Conservation (phyloP, 148 eudicot genomes). For the Persicaria maculosa region DNA sequence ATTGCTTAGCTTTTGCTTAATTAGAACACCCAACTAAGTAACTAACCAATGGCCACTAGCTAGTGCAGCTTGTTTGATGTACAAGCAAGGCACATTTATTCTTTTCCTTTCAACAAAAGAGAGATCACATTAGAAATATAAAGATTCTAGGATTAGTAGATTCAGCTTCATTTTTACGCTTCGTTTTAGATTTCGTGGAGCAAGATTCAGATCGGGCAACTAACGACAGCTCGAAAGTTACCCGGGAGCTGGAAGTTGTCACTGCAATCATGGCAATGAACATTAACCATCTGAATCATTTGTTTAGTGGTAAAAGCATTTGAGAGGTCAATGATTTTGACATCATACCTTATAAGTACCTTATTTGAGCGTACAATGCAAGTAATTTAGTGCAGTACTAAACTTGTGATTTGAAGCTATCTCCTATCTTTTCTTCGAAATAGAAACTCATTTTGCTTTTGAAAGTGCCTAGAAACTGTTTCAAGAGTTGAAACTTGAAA, state of each 20-base stretch:
- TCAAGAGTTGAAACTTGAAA: background rate
- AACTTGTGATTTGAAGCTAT: background rate
- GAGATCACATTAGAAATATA: background rate
- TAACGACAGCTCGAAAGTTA: background rate
- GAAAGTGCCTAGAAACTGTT: background rate
- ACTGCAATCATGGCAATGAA: background rate
- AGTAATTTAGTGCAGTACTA: background rate
- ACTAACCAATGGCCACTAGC: background rate
- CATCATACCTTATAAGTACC: conserved; percentile 26
- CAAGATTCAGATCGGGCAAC: background rate
- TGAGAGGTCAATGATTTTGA: conserved; percentile 34
- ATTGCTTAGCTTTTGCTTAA: background rate
- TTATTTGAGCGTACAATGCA: background rate
- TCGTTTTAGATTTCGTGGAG: background rate
- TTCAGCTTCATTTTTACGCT: background rate
- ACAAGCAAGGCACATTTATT: background rate
- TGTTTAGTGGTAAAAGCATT: conserved; percentile 12
- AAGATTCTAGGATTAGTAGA: background rate
- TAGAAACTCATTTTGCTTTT: background rate
- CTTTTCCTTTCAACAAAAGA: background rate
- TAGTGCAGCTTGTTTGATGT: background rate
- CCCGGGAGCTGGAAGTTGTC: conserved; percentile 3
- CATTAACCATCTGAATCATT: background rate
- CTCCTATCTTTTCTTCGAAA: background rate
- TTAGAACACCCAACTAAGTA: background rate